Percentiles rank a stretch among this genome's conserved stretches.
phyloP scores from a whole-genome alignment of 192 early-diverging fungal genomes.

The Umbelopsis isabellina region DNA sequence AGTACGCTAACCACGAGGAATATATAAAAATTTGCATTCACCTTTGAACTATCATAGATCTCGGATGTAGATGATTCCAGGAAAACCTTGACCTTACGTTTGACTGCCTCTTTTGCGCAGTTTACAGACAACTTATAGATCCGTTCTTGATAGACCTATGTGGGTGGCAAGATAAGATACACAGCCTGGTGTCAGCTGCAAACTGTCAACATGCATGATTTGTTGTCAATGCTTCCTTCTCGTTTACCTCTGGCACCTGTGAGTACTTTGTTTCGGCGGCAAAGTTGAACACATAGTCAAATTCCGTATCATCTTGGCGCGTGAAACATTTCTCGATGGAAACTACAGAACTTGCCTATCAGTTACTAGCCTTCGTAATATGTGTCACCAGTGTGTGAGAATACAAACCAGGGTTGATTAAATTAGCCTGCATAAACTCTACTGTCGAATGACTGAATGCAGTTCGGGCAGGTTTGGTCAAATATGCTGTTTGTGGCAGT shows the following conservation, averaged over 20 bases:
- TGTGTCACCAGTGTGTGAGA: background rate
- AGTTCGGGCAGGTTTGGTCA: slow-evolving; percentile 61
- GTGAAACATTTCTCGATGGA: slow-evolving; percentile 75
- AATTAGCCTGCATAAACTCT: slow-evolving; percentile 80
- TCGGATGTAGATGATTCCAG: slow-evolving; percentile 90
- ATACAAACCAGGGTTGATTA: slow-evolving; percentile 66
- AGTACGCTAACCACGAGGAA: background rate
- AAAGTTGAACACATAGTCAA: slow-evolving; percentile 94
- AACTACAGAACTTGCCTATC: slow-evolving; percentile 42
- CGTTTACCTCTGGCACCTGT: slow-evolving; percentile 72
- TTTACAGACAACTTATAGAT: slow-evolving; percentile 70
- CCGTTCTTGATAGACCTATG: slow-evolving; percentile 83
- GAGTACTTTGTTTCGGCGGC: slow-evolving; percentile 96
- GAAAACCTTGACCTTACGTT: slow-evolving; percentile 71
- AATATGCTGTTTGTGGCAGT: slow-evolving; percentile 78
- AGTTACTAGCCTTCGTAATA: too few relatives aligned
- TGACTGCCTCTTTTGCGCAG: slow-evolving; percentile 85
- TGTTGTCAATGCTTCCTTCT: background rate
- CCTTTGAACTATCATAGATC: slow-evolving; percentile 83
- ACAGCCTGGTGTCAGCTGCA: background rate
- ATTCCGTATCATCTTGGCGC: slow-evolving; percentile 65
- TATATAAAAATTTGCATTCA: slow-evolving; percentile 32
- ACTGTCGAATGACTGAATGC: slow-evolving; percentile 65
- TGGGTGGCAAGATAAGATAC: background rate
- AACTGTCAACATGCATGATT: background rate